These are phyloP conservation scores for Piper betle DNA, from an alignment of 164 flowering plant species.

Conservation along the genomic window DNA sequence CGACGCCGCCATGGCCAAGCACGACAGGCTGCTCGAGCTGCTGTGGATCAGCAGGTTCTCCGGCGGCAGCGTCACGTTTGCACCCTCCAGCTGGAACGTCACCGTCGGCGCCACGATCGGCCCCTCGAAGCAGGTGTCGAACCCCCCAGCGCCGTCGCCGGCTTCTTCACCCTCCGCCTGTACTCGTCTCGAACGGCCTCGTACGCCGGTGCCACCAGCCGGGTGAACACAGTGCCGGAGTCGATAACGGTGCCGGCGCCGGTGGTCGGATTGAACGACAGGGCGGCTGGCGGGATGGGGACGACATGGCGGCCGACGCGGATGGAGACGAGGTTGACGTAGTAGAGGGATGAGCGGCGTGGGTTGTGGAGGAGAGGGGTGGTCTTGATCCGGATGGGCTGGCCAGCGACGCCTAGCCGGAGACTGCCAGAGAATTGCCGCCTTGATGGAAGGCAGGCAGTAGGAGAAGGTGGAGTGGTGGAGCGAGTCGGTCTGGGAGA, in stretches of 20 bases:
- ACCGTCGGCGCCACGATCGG: constrained; percentile 46
- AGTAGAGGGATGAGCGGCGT: constrained; percentile 68
- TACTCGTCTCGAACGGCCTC: constrained; percentile 47
- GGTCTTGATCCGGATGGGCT: constrained; percentile 58
- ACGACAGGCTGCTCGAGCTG: constrained; percentile 37
- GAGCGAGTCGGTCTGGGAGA: constrained; percentile 49
- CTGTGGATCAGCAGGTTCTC: constrained; percentile 68
- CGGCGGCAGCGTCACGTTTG: constrained; percentile 56
- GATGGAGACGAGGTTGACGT: constrained; percentile 51
- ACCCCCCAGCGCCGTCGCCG: constrained; percentile 60
- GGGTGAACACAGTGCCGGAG: constrained; percentile 52
- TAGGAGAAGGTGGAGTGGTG: constrained; percentile 85
- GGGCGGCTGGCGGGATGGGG: constrained; percentile 43
- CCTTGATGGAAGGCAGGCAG: constrained; percentile 75
- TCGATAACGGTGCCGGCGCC: constrained; percentile 91
- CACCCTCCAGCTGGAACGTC: constrained; percentile 43
- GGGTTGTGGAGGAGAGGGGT: constrained; percentile 78
- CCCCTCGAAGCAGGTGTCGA: constrained; percentile 65
- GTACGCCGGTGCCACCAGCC: constrained; percentile 51
- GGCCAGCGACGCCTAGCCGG: constrained; percentile 59
- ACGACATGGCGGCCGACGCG: constrained; percentile 52
- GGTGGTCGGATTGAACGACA: constrained; percentile 61
- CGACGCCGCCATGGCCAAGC: constrained; percentile 79
- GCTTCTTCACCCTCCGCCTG: constrained; percentile 28
- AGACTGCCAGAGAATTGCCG: constrained; percentile 67